Evolutionary conservation across 176 grass and related monocot species (phyloP), one percentile per base, ranked within the genome.

Genomic region (Cocos nucifera): DNA sequence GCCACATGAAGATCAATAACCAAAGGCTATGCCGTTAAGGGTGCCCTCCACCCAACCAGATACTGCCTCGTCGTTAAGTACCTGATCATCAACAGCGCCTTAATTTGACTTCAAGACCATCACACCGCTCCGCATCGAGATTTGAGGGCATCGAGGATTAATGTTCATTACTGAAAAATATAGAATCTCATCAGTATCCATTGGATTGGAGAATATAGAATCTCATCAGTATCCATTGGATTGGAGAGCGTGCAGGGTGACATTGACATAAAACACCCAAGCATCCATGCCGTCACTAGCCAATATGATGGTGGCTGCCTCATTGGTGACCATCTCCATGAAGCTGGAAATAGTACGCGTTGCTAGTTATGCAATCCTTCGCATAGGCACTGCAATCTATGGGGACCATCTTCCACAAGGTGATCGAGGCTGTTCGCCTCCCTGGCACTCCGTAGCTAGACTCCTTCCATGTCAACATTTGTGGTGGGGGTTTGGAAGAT

Each of bases 261-360:
- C 90, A 68, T 89, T 86, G 44, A 89, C 51, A 65, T 95, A 86
- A 72, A 95, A 89, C 5, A 89, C 69, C 90, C 90, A 95, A 0
- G 71, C 90, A 63, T 79, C 74, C 54, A 59, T 22, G 9, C 62
- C 73, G 54, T 70, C 79, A 20, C 1, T 57, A 17, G 3, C 69
- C 27, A 61, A 21, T 4, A 21, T 0, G 21, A 21, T 1, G 21
- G 21, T 72, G 16, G 73, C 44, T 9, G 86, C 77, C 79, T 95
- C 82, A 20, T 71, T 9, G 15, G 82, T 80, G 4, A 81, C 86
- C 32, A 70, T 49, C 0, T 78, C 26, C 73, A 80, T 21, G 0
- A 15, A 80, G 66, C 63, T 95, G 82, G 26, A 72, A 78, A 69
- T 58, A 53, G 62, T 89, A 95, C 8, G 69, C 71, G n/a, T 3